Base-by-base conservation (phyloP, 805 yeast species). In the Ogataea pini region DNA sequence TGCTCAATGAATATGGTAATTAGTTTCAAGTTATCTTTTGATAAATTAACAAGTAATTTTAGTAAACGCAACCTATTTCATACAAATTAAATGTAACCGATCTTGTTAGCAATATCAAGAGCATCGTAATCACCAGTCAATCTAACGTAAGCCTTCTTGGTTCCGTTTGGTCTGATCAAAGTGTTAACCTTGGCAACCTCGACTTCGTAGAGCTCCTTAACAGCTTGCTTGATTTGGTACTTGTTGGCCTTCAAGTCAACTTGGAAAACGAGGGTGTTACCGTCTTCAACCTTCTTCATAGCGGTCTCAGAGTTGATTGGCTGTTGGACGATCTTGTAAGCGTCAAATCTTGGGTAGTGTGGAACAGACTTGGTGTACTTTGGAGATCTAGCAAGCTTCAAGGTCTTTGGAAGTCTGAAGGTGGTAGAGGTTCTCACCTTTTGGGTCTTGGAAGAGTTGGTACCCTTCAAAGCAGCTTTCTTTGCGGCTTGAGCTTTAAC, bases 141-240 rank as follows among this genome's bases (percentile, higher is more conserved):
- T 83, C 96, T 89, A 74, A 94, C 92, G 85, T 86, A 94, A 73
- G 99, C 99, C 86, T 94, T 94, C 89, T 94, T 94, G 82, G 97
- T 87, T 78, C 99, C 99, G 78, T 94, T 91, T 75, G 99, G 97
- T 82, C 96, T 89, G 72, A 94, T 79, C 76, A 94, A 83, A 67
- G 99, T 94, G 92, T 94, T 91, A 72, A 94, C 90, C 78, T 88
- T 81, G 70, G 77, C 79, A 65, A 87, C 94, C 64, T 94, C 98
- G 70, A 92, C 98, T 72, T 88, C 91, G 85, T 92, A 94, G 72
- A 94, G 84, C 79, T 90, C 96, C 85, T 94, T 92, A 70, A 94
- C 96, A 63, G 99, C 99, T 70, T 84, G 80, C 85, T 91, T 92
- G 83, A 94, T 94, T 82, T 92, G 98, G 80, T 86, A 77, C 85